Evolutionary conservation across 2,329 filamentous ascomycete species (phyloP), one percentile per base, ranked within the genome.

Genomic region (Xylariaceae sp.): DNA sequence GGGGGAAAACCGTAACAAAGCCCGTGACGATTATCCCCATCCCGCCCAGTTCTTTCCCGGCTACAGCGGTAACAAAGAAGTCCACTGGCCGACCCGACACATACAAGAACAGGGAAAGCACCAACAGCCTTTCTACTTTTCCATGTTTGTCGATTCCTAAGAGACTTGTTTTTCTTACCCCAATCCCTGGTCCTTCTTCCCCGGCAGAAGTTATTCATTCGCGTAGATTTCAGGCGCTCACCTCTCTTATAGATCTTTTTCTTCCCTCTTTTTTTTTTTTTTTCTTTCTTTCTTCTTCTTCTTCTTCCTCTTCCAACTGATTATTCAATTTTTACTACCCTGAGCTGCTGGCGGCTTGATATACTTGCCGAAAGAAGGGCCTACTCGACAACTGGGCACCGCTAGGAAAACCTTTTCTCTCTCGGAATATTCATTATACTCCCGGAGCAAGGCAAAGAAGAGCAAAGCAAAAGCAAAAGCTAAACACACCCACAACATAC

Each of bases 341-440:
- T 35, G 27, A 63, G 65, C 65, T 68, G 65, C 65, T 65, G 65
- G 65, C 65, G 62, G 65, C 64, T 66, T 60, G 62, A 62, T 56
- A 60, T 40, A 51, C 54, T 58, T 44, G 60, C 62, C 60, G 59
- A 62, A 66, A 19, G 19, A 19, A 19, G 19, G 62, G 59, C 60
- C 50, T 52, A 61, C 59, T 34, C 44, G 35, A 50, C 43, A 37
- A 47, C 40, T 19, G 19, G 19, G 19, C 19, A 19, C 19, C 19
- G 19, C 19, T 19, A 19, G 19, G 19, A 19, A 19, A 19, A 19
- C 19, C 19, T 19, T 19, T 19, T 19, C 19, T 19, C 19, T 19
- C 19, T 19, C 19, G 19, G 19, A 19, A 19, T 19, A 19, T 19
- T 19, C 19, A 19, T 29, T 31, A 37, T 30, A 12, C 19, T n/a